Evolutionary conservation across 2,329 filamentous ascomycete genomes (phyloP).

Genomic region (Grosmannia clavigera): DNA sequence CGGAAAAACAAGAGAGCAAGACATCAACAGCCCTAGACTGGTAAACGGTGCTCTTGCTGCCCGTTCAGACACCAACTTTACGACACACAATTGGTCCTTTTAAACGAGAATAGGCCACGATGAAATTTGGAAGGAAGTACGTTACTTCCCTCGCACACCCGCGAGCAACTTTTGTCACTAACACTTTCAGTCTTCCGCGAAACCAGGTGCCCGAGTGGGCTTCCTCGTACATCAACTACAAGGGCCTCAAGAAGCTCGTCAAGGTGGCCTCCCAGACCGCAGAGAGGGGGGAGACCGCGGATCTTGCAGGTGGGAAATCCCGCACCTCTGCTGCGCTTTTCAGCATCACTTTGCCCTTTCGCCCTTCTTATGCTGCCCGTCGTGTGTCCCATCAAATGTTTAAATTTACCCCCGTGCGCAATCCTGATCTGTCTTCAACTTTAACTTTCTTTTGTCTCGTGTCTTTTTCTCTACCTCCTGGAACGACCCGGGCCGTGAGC

Average conservation of each 20-base stretch:
- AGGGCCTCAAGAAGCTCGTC: constrained; percentile 87
- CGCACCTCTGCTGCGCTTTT: constrained; percentile 14
- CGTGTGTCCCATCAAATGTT: not conserved
- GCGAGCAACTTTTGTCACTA: not conserved
- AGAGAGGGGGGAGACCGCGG: constrained; percentile 60
- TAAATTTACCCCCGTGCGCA: too few species aligned
- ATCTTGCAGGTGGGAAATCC: constrained; percentile 69
- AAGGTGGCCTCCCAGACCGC: constrained; percentile 59
- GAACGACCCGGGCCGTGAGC: constrained; percentile 15
- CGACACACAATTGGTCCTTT: not conserved
- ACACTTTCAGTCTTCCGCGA: constrained; percentile 41
- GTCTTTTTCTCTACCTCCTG: not conserved
- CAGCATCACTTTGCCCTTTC: constrained; percentile 7
- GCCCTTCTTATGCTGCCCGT: not conserved
- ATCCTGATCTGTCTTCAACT: not conserved
- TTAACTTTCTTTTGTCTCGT: not conserved
- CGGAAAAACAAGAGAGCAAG: not conserved
- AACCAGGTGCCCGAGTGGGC: constrained; percentile 86
- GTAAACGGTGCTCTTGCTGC: not conserved
- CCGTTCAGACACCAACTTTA: not conserved
- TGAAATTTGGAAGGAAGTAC: constrained; percentile 27
- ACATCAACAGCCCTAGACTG: not conserved
- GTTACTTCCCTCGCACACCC: not conserved
- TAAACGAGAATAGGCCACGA: constrained; percentile 6
- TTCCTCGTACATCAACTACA: constrained; percentile 76